Evolutionary conservation across 176 grass and related monocot genomes (phyloP).

Genomic region (Bolboschoenus planiculmis): DNA sequence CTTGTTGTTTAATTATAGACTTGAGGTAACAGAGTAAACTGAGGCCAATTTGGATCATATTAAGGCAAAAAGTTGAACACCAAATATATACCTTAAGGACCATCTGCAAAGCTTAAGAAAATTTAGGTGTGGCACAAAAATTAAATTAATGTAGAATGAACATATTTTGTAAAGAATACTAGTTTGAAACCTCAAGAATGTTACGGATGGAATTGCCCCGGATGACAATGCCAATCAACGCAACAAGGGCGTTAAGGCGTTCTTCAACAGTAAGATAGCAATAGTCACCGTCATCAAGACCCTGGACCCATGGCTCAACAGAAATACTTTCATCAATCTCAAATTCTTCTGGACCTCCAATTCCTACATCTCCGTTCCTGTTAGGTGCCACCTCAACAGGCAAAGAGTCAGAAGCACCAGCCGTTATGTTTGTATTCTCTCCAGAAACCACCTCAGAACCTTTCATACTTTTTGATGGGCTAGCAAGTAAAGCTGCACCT

Average conservation of each 20-base stretch:
- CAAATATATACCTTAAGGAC: background rate
- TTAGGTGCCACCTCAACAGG: slow-evolving; percentile 37
- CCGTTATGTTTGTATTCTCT: slow-evolving; percentile 30
- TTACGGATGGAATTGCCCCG: slow-evolving; percentile 75
- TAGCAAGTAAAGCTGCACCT: background rate
- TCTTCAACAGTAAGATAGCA: slow-evolving; percentile 89
- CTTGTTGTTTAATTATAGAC: background rate
- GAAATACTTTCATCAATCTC: slow-evolving; percentile 88
- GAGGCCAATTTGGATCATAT: background rate
- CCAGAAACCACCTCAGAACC: slow-evolving; percentile 13
- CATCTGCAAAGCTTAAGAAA: background rate
- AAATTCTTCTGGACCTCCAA: slow-evolving; percentile 35
- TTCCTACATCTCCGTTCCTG: slow-evolving; percentile 26
- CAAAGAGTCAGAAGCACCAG: slow-evolving; percentile 31
- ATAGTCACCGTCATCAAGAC: slow-evolving; percentile 83
- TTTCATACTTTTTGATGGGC: slow-evolving; percentile 31
- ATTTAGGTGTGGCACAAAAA: background rate
- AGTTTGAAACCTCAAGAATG: slow-evolving; percentile 35
- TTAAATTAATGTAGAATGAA: background rate
- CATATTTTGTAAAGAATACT: background rate
- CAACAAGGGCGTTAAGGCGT: slow-evolving; percentile 70
- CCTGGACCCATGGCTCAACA: slow-evolving; percentile 80
- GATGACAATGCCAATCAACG: slow-evolving; percentile 64
- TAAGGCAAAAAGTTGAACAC: background rate
- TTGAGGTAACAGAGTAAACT: background rate